A percentile compares a stretch with the other conserved stretches of the same genome.
Evolutionary conservation across 2,329 filamentous ascomycete species (phyloP).

Genomic region (Penicillium hesseltinei): DNA sequence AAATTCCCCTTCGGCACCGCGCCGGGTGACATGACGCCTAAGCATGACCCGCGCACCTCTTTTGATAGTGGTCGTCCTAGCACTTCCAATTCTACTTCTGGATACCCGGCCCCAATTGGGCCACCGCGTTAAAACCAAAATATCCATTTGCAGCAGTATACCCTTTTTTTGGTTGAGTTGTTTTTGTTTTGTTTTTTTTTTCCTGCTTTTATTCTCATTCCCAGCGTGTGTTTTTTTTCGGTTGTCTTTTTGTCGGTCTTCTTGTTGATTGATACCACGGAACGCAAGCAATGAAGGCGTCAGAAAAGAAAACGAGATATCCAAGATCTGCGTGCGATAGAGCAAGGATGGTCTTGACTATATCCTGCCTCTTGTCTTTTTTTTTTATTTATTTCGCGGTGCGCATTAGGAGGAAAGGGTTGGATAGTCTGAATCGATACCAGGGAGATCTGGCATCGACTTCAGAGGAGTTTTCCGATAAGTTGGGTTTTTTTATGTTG

Average conservation of each 20-base stretch:
- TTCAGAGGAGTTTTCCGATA: conserved; percentile 7
- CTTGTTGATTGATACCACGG: conserved; percentile 30
- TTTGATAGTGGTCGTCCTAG: conserved; percentile 89
- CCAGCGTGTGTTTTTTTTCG: conserved; percentile 15
- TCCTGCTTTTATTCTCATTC: conserved; percentile 18
- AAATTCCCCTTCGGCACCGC: conserved; percentile 63
- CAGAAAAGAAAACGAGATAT: conserved; percentile 32
- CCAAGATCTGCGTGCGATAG: conserved; percentile 27
- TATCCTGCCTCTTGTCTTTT: conserved; percentile 9
- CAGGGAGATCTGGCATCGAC: background rate
- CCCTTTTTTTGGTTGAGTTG: conserved; percentile 41
- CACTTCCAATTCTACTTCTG: conserved; percentile 95
- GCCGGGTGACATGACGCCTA: conserved; percentile 78
- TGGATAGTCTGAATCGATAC: conserved; percentile 8
- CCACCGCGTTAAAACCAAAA: conserved; percentile 74
- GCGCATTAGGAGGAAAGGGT: conserved; percentile 8
- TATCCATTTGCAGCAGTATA: conserved; percentile 48
- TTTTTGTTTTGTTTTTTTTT: conserved; percentile 37
- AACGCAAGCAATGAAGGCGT: conserved; percentile 32
- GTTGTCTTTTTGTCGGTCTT: conserved; percentile 15
- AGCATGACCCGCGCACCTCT: conserved; percentile 78
- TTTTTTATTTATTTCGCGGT: conserved; percentile 6
- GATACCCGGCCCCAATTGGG: conserved; percentile 91
- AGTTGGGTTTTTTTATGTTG: conserved; percentile 10
- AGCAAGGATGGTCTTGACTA: conserved; percentile 14